Conservation (phyloP, 768 basidiomycete genomes). For the Suillus fuscotomentosus region DNA sequence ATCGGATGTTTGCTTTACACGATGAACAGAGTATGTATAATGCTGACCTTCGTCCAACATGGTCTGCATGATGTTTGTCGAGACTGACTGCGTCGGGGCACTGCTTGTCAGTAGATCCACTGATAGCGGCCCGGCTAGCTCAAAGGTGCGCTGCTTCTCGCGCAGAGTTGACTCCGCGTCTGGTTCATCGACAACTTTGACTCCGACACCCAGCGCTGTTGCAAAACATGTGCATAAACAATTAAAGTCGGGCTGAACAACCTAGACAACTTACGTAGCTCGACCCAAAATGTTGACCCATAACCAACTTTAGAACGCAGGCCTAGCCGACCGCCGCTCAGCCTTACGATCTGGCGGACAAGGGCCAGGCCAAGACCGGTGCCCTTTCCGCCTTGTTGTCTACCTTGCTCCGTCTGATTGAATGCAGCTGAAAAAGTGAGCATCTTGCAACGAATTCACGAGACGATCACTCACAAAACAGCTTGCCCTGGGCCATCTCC, state of each 20-base stretch:
- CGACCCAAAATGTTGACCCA: constrained; percentile 90
- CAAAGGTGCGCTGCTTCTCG: constrained; percentile 17
- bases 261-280: constrained; percentile 47
- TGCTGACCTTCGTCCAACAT: constrained; percentile 62
- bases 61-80: constrained; percentile 51
- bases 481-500: constrained; percentile 70
- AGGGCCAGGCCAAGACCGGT: constrained; percentile 76
- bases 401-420: constrained; percentile 76
- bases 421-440: constrained; percentile 52
- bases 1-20: not conserved
- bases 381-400: constrained; percentile 71
- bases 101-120: constrained; percentile 20
- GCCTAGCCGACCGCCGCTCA: constrained; percentile 73
- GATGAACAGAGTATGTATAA: not conserved
- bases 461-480: constrained; percentile 55
- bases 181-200: constrained; percentile 38
- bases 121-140: constrained; percentile 27
- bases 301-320: constrained; percentile 58
- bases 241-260: not conserved
- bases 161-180: constrained; percentile 22
- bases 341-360: constrained; percentile 75
- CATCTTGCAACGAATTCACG: not conserved
- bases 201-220: constrained; percentile 67
- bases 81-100: constrained; percentile 8
- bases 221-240: constrained; percentile 4